Base-by-base conservation (phyloP, 2,329 filamentous ascomycete species). In the Rhynchosporium graminicola region DNA sequence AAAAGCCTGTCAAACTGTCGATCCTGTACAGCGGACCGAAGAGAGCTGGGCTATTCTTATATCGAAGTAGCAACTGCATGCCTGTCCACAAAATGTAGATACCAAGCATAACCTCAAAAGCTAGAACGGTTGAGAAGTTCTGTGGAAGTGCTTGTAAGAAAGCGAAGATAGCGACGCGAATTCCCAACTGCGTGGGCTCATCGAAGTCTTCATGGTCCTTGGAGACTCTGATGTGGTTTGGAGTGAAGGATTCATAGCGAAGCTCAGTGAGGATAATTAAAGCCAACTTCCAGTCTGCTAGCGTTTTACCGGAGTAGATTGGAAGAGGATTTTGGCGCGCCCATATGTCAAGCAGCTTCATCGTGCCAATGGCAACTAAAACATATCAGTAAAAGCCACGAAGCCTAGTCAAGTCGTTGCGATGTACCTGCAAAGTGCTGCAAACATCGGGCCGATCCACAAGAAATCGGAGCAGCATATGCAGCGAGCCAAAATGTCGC, bases 241-340 rank as follows among this genome's bases (percentile, higher is more conserved):
- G 77, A 0, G 72, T 74, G 67, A 79, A 79, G 15, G 76, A 77
- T 61, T 79, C 77, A 65, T 78, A 78, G 57, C 77, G 74, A 9
- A 79, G 68, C 65, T 79, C 77, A 1, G 75, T 78, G 10, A 78
- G 63, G 15, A 76, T 60, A 10, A 77, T 69, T 13, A 78, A 66
- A 1, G 75, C 69, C 15, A 74, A 62, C 28, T 72, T 56, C 63
- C 68, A 70, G 51, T 72, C 69, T 10, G 71, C 63, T n/a, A 71
- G 75, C 13, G 42, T 59, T 9, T 66, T 66, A 8, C 68, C 63
- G 13, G 70, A 70, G 64, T 77, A 77, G 57, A 59, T 65, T 10
- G 75, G 77, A 10, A 75, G 67, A 10, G 68, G 63, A 57, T 75
- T 65, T 20, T 71, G 72, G 20, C 76, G 72, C 10, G 70, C 72